Evolutionary conservation across 2,329 filamentous ascomycete genomes (phyloP).

Genomic region (Trichoderma guizhouense): DNA sequence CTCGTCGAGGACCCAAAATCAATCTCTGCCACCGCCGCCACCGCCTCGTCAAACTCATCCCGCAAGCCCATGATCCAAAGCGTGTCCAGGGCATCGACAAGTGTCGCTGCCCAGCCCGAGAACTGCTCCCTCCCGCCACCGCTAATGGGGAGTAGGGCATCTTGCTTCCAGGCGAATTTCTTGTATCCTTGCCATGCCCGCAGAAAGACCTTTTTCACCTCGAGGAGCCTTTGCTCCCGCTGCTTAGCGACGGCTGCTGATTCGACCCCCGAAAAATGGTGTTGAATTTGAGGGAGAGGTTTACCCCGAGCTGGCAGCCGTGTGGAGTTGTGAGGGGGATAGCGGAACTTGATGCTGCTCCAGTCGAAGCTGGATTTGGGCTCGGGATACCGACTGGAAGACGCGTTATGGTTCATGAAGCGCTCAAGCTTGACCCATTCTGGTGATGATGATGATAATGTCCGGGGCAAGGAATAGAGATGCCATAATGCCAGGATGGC

Average conservation of each 20-base stretch:
- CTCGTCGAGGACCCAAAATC: slow-evolving; percentile 56
- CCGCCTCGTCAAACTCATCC: slow-evolving; percentile 62
- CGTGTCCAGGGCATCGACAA: slow-evolving; percentile 67
- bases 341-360: slow-evolving; percentile 29
- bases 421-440: slow-evolving; percentile 25
- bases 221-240: slow-evolving; percentile 31
- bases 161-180: slow-evolving; percentile 59
- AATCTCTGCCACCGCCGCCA: slow-evolving; percentile 54
- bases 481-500: slow-evolving; percentile 7
- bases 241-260: slow-evolving; percentile 22
- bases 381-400: slow-evolving; percentile 3
- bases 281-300: slow-evolving; percentile 36
- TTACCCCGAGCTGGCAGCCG: slow-evolving; percentile 26
- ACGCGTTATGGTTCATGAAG: slow-evolving; percentile 31
- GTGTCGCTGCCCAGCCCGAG: slow-evolving; percentile 64
- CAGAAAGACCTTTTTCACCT: slow-evolving; percentile 36
- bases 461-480: background rate
- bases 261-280: slow-evolving; percentile 30
- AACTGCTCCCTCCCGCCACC: slow-evolving; percentile 54
- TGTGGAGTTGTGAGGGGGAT: slow-evolving; percentile 25
- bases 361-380: slow-evolving; percentile 38
- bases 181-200: slow-evolving; percentile 52
- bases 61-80: slow-evolving; percentile 69
- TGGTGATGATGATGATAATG: background rate
- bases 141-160: slow-evolving; percentile 59